Percentiles rank a stretch among this genome's conserved stretches.
Conservation (phyloP, 495 filamentous ascomycete species). For the Copromyces sp. region DNA sequence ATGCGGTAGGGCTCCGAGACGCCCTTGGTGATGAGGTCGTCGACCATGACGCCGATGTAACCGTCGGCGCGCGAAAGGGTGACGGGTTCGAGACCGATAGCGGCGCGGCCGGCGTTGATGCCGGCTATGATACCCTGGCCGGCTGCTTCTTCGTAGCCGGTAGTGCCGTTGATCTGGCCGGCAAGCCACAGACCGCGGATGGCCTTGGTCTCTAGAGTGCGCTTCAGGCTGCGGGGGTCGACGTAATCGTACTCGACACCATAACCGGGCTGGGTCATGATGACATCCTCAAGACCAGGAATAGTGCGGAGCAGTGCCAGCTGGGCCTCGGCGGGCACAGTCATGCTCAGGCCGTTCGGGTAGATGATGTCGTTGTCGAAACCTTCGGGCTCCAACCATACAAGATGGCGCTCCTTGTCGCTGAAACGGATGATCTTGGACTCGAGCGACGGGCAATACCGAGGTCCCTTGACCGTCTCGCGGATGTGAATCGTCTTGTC, state of each 20-base stretch:
- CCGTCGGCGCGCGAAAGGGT: constrained; percentile 73
- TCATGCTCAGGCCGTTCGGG: constrained; percentile 96
- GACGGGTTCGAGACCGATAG: constrained; percentile 52
- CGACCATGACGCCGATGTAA: constrained; percentile 98
- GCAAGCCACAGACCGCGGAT: constrained; percentile 86
- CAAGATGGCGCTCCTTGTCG: constrained; percentile 65
- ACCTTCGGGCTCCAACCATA: constrained; percentile 96
- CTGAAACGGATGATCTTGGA: constrained; percentile 87
- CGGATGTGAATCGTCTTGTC: constrained; percentile 92
- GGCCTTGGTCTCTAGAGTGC: constrained; percentile 86
- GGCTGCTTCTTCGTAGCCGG: constrained; percentile 94
- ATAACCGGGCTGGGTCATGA: constrained; percentile 93
- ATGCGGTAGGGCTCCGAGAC: constrained; percentile 96
- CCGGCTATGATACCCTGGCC: constrained; percentile 90
- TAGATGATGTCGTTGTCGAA: constrained; percentile 88
- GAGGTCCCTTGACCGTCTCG: constrained; percentile 85
- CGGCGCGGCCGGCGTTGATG: constrained; percentile 78
- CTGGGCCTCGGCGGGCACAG: constrained; percentile 78
- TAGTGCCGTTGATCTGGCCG: constrained; percentile 97
- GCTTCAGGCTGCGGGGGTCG: constrained; percentile 76
- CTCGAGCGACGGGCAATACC: constrained; percentile 93
- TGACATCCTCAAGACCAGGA: constrained; percentile 74
- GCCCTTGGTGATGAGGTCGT: constrained; percentile 94
- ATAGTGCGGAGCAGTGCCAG: constrained; percentile 76
- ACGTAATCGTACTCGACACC: constrained; percentile 99